Percentiles rank a stretch among this genome's conserved stretches.
Evolutionary conservation across 768 basidiomycete genomes (phyloP).

Genomic region (Scleroderma bovista): DNA sequence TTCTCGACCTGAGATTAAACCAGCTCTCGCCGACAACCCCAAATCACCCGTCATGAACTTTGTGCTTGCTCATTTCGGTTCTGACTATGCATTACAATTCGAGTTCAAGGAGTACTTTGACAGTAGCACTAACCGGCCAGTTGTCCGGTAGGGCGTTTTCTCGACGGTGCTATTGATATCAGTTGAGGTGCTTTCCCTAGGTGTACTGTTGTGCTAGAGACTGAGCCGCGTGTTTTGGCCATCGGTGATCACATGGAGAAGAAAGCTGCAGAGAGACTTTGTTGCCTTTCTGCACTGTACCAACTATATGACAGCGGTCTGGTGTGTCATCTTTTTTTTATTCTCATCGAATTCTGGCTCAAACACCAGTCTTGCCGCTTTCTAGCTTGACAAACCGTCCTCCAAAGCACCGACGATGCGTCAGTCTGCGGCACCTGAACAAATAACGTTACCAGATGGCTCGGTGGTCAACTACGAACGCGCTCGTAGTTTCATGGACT

Average conservation of each 20-base stretch:
- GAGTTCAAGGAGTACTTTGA: slow-evolving; percentile 10
- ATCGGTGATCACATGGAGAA: slow-evolving; percentile 55
- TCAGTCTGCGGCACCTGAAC: slow-evolving; percentile 5
- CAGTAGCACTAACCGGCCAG: slow-evolving; percentile 5
- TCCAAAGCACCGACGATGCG: slow-evolving; percentile 14
- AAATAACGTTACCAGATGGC: slow-evolving; percentile 53
- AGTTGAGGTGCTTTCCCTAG: slow-evolving; percentile 10
- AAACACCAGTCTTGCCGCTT: not conserved
- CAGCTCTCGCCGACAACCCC: slow-evolving; percentile 37
- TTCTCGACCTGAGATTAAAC: slow-evolving; percentile 19
- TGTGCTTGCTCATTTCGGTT: slow-evolving; percentile 5
- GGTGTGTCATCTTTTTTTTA: slow-evolving; percentile 47
- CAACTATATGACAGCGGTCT: slow-evolving; percentile 60
- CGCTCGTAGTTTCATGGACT: slow-evolving; percentile 90
- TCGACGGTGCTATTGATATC: not conserved
- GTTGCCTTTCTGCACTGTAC: slow-evolving; percentile 66
- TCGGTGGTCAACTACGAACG: slow-evolving; percentile 59
- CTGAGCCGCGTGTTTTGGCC: slow-evolving; percentile 41
- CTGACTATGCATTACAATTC: slow-evolving; percentile 13
- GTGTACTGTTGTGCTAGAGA: slow-evolving; percentile 22
- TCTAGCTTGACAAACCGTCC: slow-evolving; percentile 23
- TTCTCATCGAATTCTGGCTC: not conserved
- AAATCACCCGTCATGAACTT: slow-evolving; percentile 50
- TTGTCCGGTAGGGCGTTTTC: slow-evolving; percentile 21
- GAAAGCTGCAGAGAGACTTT: slow-evolving; percentile 69